Evolutionary conservation across 306 rosid species (phyloP), one percentile per base, ranked within the genome.

Genomic region (Hippophae tibetana): DNA sequence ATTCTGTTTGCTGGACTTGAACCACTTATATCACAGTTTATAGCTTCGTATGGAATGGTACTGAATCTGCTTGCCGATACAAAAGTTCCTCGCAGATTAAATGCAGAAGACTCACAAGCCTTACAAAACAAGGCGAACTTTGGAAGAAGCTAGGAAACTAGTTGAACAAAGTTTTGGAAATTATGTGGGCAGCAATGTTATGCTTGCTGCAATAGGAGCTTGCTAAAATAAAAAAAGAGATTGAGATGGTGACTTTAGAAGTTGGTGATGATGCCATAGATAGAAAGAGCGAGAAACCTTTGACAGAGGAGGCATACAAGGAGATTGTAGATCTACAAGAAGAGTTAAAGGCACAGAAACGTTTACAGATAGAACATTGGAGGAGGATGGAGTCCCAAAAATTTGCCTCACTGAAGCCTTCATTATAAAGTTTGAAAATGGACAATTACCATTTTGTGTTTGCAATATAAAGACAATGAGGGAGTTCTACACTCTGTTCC

Each of bases 121-220:
- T 69, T 61, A 55, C 55, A 56, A 56, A 61, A 61, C 86, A 13
- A 82, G 95, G 52, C 82, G 81, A 70, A 87, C 87, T 61, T 77
- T 92, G 76, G 98, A 87, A 52, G 98, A 92, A 73, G 98, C 96
- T 72, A 87, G 95, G 82, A 92, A 92, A 74, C 76, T 92, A 66
- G 89, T 92, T 18, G 98, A 92, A 84, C 95, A 84, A 64, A 92
- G 98, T 78, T 92, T 92, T 83, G 98, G 98, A 65, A 92, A 92
- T 76, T 92, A 87, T 65, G 89, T 92, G 54, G 76, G 98, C 73
- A 87, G 96, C 83, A 92, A 77, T 60, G 98, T 92, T 65, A 87
- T 92, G 98, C 63, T 83, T 79, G 96, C 96, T 61, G 89, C 98
- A 72, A 85, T 81, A 81, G 98, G 98, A 92, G 76, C 60, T 87